These are phyloP conservation scores for Tanacetum coccineum DNA, from an alignment of 129 eudicot species.

Conservation along the genomic window DNA sequence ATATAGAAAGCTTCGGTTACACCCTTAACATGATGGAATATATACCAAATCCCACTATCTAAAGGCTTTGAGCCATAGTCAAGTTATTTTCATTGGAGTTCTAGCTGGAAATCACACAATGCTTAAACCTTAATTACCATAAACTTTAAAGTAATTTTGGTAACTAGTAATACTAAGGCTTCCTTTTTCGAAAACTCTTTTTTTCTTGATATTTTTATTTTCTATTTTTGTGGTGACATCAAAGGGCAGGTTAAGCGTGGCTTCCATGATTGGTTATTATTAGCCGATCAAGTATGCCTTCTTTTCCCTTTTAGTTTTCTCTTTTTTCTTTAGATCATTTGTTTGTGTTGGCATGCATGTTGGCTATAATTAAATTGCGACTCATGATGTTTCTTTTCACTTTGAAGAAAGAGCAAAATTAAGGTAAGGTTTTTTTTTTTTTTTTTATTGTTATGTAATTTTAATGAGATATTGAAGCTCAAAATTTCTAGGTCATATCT, in stretches of 20 bases:
- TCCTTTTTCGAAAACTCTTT: background rate
- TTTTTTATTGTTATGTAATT: no score
- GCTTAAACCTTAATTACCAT: no score
- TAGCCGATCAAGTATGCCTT: slow-evolving; percentile 17
- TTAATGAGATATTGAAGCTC: no score
- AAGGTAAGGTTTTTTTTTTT: no score
- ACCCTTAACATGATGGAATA: no score
- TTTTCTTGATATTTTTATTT: background rate
- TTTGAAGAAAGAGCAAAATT: no score
- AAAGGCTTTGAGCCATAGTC: no score
- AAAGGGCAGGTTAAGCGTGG: slow-evolving; percentile 14
- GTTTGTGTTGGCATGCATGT: slow-evolving; percentile 18
- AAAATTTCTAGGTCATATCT: no score
- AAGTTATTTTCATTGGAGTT: no score
- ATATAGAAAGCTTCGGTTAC: no score
- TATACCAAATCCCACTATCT: no score
- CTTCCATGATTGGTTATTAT: slow-evolving; percentile 12
- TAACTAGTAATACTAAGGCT: background rate
- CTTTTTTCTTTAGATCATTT: background rate
- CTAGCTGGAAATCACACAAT: no score
- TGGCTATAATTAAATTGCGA: slow-evolving; percentile 8
- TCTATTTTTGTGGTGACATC: background rate
- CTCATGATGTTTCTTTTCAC: background rate
- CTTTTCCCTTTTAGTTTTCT: background rate
- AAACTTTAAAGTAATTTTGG: background rate